Conservation (phyloP, 2,329 filamentous ascomycete genomes). For the Cercospora zeae-maydis region DNA sequence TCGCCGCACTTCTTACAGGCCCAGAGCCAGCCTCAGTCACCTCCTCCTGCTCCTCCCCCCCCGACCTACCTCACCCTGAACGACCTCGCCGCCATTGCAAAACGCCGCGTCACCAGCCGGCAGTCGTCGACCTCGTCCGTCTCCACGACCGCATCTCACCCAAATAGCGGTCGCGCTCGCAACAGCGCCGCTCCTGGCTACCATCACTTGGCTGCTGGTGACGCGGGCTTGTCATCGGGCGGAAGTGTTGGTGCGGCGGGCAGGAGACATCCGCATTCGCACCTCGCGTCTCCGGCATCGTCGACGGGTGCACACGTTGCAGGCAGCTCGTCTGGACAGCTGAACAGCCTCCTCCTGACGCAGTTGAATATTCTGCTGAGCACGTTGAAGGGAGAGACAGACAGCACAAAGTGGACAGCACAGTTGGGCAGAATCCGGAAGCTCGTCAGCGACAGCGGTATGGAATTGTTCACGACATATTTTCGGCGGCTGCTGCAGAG, state of each 20-base stretch:
- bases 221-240: slow-evolving; percentile 52
- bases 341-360: slow-evolving; percentile 90
- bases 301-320: slow-evolving; percentile 44
- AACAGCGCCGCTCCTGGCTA: slow-evolving; percentile 52
- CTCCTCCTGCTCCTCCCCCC: slow-evolving; percentile 4
- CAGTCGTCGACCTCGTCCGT: slow-evolving; percentile 56
- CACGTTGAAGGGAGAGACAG: slow-evolving; percentile 92
- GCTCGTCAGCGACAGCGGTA: slow-evolving; percentile 96
- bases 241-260: slow-evolving; percentile 51
- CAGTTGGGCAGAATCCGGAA: slow-evolving; percentile 90
- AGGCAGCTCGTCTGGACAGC: slow-evolving; percentile 42
- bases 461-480: slow-evolving; percentile 97
- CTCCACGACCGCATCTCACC: slow-evolving; percentile 53
- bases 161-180: slow-evolving; percentile 53
- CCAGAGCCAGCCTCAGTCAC: neutral
- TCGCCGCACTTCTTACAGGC: neutral
- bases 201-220: slow-evolving; percentile 55
- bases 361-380: slow-evolving; percentile 93
- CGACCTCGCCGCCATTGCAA: slow-evolving; percentile 47
- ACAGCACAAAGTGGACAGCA: slow-evolving; percentile 83
- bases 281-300: slow-evolving; percentile 54
- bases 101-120: slow-evolving; percentile 51
- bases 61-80: slow-evolving; percentile 48
- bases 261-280: slow-evolving; percentile 57
- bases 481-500: slow-evolving; percentile 87